Conservation (phyloP, 2,329 filamentous ascomycete genomes). For the Clarireedia paspali region DNA sequence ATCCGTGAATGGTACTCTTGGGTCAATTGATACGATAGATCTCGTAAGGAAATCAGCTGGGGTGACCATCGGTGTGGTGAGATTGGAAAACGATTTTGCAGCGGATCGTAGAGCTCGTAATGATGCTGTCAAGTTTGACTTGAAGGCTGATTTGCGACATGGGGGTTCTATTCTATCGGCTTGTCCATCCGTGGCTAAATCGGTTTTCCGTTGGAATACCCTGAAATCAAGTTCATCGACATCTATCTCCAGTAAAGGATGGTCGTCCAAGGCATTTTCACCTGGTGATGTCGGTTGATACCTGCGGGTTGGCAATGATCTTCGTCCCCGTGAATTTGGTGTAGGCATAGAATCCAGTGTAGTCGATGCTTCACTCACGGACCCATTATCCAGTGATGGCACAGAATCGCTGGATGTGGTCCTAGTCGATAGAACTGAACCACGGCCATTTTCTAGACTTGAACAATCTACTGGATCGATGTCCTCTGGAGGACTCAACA, state of each 20-base stretch:
- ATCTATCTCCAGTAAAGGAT: constrained; percentile 38
- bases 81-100: constrained; percentile 53
- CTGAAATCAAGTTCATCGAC: constrained; percentile 42
- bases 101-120: constrained; percentile 55
- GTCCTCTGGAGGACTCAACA: constrained; percentile 54
- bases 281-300: constrained; percentile 51
- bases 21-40: constrained; percentile 60
- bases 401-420: constrained; percentile 54
- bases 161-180: constrained; percentile 11
- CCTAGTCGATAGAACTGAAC: constrained; percentile 45
- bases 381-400: constrained; percentile 48
- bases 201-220: constrained; percentile 33
- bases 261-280: constrained; percentile 36
- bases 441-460: constrained; percentile 44
- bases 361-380: constrained; percentile 33
- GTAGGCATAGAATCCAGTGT: constrained; percentile 24
- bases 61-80: constrained; percentile 56
- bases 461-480: constrained; percentile 39
- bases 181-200: constrained; percentile 12
- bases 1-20: constrained; percentile 58
- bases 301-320: constrained; percentile 37
- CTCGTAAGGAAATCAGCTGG: constrained; percentile 60
- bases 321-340: constrained; percentile 32
- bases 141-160: constrained; percentile 43
- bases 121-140: constrained; percentile 62